phyloP scores from a whole-genome alignment of 1,284 basidiomycete species.

The Sanguinoderma infundibulare region DNA sequence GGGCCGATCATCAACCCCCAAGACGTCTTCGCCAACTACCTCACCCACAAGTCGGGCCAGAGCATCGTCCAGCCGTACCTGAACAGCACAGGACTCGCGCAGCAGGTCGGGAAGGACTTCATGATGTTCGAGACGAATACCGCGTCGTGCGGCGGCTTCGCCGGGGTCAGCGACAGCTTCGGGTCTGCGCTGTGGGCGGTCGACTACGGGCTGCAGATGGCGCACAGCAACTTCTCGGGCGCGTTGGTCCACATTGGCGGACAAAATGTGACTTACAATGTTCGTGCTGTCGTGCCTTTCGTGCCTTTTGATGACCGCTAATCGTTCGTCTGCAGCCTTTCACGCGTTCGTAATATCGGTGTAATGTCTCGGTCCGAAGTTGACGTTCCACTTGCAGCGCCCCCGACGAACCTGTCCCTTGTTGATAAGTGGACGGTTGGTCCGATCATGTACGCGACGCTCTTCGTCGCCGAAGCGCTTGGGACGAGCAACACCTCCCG shows the following conservation, averaged over 20 bases:
- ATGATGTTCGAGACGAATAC: constrained; percentile 84
- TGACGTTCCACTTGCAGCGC: constrained; percentile 39
- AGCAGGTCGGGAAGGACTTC: constrained; percentile 45
- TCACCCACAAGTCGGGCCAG: constrained; percentile 59
- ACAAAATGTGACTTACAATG: constrained; percentile 70
- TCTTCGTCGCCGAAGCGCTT: constrained; percentile 71
- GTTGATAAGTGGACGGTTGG: constrained; percentile 68
- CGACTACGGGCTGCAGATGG: constrained; percentile 46
- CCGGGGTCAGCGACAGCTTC: constrained; percentile 70
- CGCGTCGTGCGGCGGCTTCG: constrained; percentile 82
- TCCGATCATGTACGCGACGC: constrained; percentile 69
- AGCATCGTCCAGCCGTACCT: constrained; percentile 44
- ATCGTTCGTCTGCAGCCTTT: constrained; percentile 38
- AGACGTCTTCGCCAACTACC: constrained; percentile 55
- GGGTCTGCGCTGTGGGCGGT: constrained; percentile 51
- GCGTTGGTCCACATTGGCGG: constrained; percentile 70
- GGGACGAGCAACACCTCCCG: constrained; percentile 63
- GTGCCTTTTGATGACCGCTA: background rate
- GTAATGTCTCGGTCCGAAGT: no score
- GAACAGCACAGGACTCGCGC: constrained; percentile 47
- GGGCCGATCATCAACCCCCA: constrained; percentile 48
- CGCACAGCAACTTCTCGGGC: constrained; percentile 59
- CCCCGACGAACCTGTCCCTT: constrained; percentile 62
- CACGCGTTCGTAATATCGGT: constrained; percentile 42
- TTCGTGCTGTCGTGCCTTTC: constrained; percentile 32